Conservation (phyloP, 306 rosid species). For the Aeschynomene evenia region DNA sequence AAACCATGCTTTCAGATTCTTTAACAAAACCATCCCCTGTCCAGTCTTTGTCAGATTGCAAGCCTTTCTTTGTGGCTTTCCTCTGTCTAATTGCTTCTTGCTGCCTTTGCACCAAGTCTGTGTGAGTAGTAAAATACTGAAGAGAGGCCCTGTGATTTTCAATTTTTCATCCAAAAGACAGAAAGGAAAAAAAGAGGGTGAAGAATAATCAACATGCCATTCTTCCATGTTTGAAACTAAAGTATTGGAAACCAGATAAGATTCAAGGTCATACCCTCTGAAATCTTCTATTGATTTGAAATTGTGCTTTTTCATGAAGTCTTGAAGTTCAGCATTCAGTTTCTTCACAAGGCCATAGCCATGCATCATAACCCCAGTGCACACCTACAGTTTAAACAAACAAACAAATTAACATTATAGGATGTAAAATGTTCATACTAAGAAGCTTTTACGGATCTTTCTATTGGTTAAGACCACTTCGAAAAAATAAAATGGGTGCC, state of each 20-base stretch:
- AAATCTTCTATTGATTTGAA: constrained; percentile 85
- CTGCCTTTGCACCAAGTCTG: constrained; percentile 81
- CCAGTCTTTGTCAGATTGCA: constrained; percentile 94
- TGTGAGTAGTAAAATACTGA: constrained; percentile 84
- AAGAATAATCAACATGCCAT: background rate
- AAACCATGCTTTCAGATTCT: constrained; percentile 96
- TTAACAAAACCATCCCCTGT: constrained; percentile 96
- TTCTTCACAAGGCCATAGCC: constrained; percentile 93
- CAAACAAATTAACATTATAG: too few relatives aligned
- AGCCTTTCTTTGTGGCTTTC: constrained; percentile 76
- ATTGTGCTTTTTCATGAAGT: constrained; percentile 82
- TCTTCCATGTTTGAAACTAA: background rate
- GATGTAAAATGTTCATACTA: background rate
- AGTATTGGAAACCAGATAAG: constrained; percentile 7
- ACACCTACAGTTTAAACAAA: constrained; percentile 50
- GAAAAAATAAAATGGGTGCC: background rate
- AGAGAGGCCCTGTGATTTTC: constrained; percentile 68
- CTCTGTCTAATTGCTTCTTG: constrained; percentile 81
- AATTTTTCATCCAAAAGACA: constrained; percentile 3
- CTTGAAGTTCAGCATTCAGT: constrained; percentile 76
- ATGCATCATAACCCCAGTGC: constrained; percentile 99
- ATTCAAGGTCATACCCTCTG: constrained; percentile 68
- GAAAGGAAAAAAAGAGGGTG: background rate
- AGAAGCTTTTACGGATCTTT: background rate
- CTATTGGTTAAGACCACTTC: background rate